These are phyloP conservation scores for Musa balbisiana DNA, from an alignment of 202 grass and related monocot species.

Conservation along the genomic window DNA sequence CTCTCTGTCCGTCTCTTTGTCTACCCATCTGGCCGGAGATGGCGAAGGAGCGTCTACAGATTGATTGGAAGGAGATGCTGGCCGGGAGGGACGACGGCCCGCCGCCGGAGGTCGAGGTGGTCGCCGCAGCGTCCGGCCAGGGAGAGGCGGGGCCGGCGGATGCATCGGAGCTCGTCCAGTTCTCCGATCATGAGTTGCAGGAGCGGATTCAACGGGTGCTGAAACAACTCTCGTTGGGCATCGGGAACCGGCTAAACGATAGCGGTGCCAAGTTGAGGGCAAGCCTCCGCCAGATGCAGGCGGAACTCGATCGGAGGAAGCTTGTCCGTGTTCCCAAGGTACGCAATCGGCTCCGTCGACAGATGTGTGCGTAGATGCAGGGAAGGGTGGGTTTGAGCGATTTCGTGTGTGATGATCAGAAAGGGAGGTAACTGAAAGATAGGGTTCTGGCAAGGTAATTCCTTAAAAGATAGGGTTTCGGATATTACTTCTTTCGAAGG, in stretches of 20 bases:
- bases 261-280: constrained; percentile 33
- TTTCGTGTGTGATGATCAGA: neutral
- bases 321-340: neutral
- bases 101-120: constrained; percentile 1
- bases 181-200: constrained; percentile 22
- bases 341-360: neutral
- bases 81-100: constrained; percentile 1
- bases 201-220: constrained; percentile 29
- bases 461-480: neutral
- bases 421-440: neutral
- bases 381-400: neutral
- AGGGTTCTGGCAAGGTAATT: neutral
- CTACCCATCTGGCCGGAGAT: neutral
- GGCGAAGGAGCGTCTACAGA: constrained; percentile 5
- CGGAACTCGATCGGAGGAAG: constrained; percentile 41
- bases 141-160: neutral
- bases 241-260: constrained; percentile 26
- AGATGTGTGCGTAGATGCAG: neutral
- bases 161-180: neutral
- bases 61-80: constrained; percentile 8
- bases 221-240: neutral
- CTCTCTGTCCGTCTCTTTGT: too few species aligned
- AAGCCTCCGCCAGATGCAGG: neutral
- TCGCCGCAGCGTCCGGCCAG: neutral
- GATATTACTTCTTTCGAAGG: neutral